Base-by-base conservation (phyloP, 202 grass and related monocot species). In the Setaria viridis region DNA sequence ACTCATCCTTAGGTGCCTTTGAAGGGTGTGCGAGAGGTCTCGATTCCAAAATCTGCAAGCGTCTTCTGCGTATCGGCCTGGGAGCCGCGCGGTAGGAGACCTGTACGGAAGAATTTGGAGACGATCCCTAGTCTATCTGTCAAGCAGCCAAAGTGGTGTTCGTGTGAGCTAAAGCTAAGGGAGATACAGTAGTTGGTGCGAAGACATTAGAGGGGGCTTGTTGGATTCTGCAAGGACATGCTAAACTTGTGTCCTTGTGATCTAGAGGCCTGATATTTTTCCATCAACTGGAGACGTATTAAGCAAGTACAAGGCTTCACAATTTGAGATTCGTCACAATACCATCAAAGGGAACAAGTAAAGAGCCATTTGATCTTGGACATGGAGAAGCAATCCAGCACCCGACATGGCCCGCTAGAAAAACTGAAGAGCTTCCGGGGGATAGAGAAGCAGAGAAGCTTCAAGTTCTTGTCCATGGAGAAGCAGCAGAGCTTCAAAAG, bases 361-460 rank as follows among this genome's bases (percentile, higher is more conserved):
- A 54, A 54, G 49, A 55, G 16, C 49, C 49, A 55, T 56, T 75
- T 37, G 32, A 75, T 75, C 50, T n/a, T 74, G 53, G 70, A 49
- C 70, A 94, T 97, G 94, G 94, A 97, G 85, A 94, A 76, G 75
- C 96, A 98, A 58, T 57, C 88, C 35, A 95, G 91, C 55, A 58
- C 45, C 62, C 93, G 88, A 16, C 74, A 87, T 15, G 89, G 93
- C 39, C 49, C 93, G 3, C 75, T 98, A 29, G 89, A 95, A 72
- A 99, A 94, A 55, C n/a, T 91, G 85, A 89, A 93, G 74, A 97
- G 94, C 82, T 91, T 94, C 81, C 79, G 89, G 79, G 90, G 91
- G 59, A 89, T 94, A 76, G 94, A 97, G 86, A 97, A 92, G 69
- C 92, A 94, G 83, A 91, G 88, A 89, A 97, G 92, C 81, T 97